Conservation (phyloP, 148 eudicot genomes). For the Mesembryanthemum crystallinum region DNA sequence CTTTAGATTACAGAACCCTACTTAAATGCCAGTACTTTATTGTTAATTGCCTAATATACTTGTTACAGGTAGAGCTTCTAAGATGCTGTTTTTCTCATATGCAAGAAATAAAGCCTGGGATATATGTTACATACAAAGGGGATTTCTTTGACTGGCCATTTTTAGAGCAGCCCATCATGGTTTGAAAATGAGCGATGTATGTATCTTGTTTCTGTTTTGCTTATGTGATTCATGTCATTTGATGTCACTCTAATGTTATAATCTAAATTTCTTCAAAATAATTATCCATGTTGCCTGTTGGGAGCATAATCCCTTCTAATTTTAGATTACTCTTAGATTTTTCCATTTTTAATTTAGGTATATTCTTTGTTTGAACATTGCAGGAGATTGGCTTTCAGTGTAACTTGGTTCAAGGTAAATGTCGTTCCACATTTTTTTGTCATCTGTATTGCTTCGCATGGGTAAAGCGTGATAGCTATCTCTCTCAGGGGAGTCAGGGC, state of each 20-base stretch:
- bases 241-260: neutral
- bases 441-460: constrained; percentile 99
- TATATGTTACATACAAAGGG: constrained; percentile 98
- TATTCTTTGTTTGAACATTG: constrained; percentile 24
- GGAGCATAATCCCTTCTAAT: neutral
- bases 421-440: constrained; percentile 98
- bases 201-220: constrained; percentile 21
- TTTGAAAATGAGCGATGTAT: constrained; percentile 73
- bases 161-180: constrained; percentile 93
- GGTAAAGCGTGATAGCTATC: constrained; percentile 99
- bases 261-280: neutral
- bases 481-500: constrained; percentile 99
- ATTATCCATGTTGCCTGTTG: neutral
- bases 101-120: constrained; percentile 92
- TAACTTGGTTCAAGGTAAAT: constrained; percentile 95
- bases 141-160: constrained; percentile 99
- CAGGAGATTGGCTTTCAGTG: constrained; percentile 95
- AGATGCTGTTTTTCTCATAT: constrained; percentile 84
- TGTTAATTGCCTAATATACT: constrained; percentile 21
- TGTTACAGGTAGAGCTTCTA: constrained; percentile 72
- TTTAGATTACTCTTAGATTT: neutral
- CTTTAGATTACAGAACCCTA: neutral
- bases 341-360: neutral
- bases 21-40: neutral
- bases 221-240: constrained; percentile 10